Base-by-base conservation (phyloP, 192 early-diverging fungal genomes). In the Coemansia furcata region DNA sequence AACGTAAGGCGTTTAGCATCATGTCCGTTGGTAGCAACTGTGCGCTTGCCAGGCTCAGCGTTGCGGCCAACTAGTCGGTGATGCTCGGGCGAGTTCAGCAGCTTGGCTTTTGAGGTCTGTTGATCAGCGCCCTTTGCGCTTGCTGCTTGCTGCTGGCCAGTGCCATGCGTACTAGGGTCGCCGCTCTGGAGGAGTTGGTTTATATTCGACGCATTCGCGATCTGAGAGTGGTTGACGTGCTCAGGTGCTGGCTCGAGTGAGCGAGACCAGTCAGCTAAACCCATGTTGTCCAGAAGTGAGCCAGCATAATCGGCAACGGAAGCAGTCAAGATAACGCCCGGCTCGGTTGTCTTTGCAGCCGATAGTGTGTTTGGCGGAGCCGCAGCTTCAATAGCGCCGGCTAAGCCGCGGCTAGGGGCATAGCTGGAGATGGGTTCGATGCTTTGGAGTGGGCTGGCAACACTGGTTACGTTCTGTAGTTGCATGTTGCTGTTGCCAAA, bases 221-320 rank as follows among this genome's bases (percentile, higher is more conserved):
- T 33, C 15, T 57, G 54, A 17, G 54, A 35, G 14, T 33, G 54
- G 26, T 17, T 14, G 12, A 3, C 6, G 30, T 57, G 30, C 15
- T 33, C 54, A 14, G 2, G 30, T n/a, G 29, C 30, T 15, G 30
- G 54, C 12, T 63, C 62, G 10, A 63, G 29, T 8, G 26, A n/a
- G 23, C 29, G n/a, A 19, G 67, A 43, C 35, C 68, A 55, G n/a
- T 61, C 46, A 14, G 39, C 44, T 9, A 72, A 52, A 5, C 72
- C 60, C 32, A 69, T 37, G 32, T 47, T 64, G 30, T 70, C 65
- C 37, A 79, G 37, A 11, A 79, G n/a, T 21, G 72, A 55, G 0
- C 68, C 65, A 4, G 77, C 60, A 65, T 74, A 66, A n/a, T 79
- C 77, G 4, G 68, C 68, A 65, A 68, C 49, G 0, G 77, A 74